Evolutionary conservation across 129 eudicot species (phyloP), one percentile per base, ranked within the genome.

Genomic region (Escallonia herrerae): DNA sequence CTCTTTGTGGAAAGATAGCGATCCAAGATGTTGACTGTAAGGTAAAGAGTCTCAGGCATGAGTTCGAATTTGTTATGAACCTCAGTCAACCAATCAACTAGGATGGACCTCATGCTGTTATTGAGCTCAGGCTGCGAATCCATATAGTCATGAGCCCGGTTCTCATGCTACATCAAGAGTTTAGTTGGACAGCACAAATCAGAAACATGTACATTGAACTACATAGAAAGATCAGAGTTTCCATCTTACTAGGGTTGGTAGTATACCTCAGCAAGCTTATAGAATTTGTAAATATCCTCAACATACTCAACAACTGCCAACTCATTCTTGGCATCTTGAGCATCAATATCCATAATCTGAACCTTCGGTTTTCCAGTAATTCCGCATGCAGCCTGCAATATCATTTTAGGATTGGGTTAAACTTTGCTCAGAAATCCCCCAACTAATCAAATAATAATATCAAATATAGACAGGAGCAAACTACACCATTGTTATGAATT

Each of bases 1-100:
- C 72, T 56, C 51, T 79, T 80, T n/a, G 78, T 38, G 0, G 96
- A 83, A 41, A 91, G 86, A 58, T 75, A 91, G 8, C 97, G 81
- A 67, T 91, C 97, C 1, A 91, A 71, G 4, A 91, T 80, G 86
- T 87, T 91, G 52, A 91, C 74, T 10, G 96, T 85, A 22, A 91
- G 81, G 77, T 87, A 91, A 52, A 91, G 74, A 9, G 96, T 81
- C 75, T 91, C 97, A 0, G 82, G 84, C 15, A 79, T 70, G 1
- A 91, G 91, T 51, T 87, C 95, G 43, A 91, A 91, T 54, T 80
- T 87, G 72, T 75, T 66, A 72, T 91, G 97, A 6, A 91, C 96
- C 65, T 87, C 90, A 39, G 83, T 75, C 65, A 91, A 66, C 97
- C 97, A 91, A 49, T 91, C 97, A 7, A 87, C 65, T 39, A 91